Base-by-base conservation (phyloP, 148 eudicot species). In the Cornus controversa region DNA sequence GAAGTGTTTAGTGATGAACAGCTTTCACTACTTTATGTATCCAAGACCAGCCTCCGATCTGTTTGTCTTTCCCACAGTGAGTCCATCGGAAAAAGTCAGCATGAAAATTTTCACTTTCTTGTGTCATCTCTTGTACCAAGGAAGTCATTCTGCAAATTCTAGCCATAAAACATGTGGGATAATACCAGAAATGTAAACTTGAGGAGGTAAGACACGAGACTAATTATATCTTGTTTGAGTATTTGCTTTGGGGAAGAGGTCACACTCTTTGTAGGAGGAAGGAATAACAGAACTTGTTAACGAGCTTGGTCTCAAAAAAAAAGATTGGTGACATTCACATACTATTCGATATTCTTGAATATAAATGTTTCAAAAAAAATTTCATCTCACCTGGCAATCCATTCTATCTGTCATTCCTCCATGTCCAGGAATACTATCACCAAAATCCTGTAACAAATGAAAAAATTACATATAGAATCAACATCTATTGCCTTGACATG, bases 401-500 rank as follows among this genome's bases (percentile, higher is more conserved):
- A 94, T 94, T 87, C 98, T 77, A 77, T 94, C 98, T 14, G 98
- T 94, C 62, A 94, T 92, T 36, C 97, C 98, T 69, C 98, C 98
- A 82, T 94, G 97, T 75, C 98, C 98, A 75, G 98, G 98, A 81
- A 94, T 94, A 77, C 98, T 94, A 85, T 94, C 97, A 79, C 98
- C 98, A 77, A 94, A 94, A 86, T 94, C 98, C 98, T 94, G 81
- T 40, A 71, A 60, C 37, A 60, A 75, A 66, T 57, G 74, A 45
- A 53, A 20, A 54, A 3, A 0, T 26, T 10, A 10, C 25, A 50
- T 10, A 18, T 31, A n/a, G 65, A 20, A 16, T 57, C 75, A 71
- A 26, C 6, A 8, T 18, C 54, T 37, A 7, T 24, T 23, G 20
- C 22, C 34, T 53, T 9, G 10, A 53, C 58, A 37, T 72, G 16